phyloP scores from a whole-genome alignment of 1,284 basidiomycete species.

The Meripilus lineatus region DNA sequence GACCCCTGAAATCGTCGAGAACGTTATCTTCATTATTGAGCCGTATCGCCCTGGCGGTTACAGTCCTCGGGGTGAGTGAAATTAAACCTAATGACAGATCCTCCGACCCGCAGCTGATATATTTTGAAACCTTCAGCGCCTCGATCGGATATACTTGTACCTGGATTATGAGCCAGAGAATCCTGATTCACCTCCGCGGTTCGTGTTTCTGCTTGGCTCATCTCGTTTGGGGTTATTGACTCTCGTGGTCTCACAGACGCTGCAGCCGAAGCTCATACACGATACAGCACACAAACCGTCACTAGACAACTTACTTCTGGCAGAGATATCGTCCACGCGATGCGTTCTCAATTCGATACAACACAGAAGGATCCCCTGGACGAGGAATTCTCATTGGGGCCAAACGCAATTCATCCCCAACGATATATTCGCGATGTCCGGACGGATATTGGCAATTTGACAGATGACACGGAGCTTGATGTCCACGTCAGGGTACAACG shows the following conservation, averaged over 20 bases:
- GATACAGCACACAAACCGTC: background rate
- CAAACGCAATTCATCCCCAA: no score
- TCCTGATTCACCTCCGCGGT: conserved; percentile 32
- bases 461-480: conserved; percentile 6
- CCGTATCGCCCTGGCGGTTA: no score
- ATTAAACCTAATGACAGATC: no score
- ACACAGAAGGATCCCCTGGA: background rate
- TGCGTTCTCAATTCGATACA: conserved; percentile 5
- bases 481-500: conserved; percentile 8
- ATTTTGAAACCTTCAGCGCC: conserved; percentile 16
- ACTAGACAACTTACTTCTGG: conserved; percentile 1
- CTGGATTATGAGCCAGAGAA: conserved; percentile 34
- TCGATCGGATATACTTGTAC: conserved; percentile 29
- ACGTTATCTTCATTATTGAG: no score
- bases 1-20: background rate
- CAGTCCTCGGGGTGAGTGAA: conserved; percentile 17
- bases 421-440: no score
- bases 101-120: no score
- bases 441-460: no score
- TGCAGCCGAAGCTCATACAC: conserved; percentile 5
- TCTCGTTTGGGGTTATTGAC: no score
- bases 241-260: conserved; percentile 4
- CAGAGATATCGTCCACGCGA: conserved; percentile 7
- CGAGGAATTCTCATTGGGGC: conserved; percentile 7
- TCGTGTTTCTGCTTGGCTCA: background rate